Evolutionary conservation across 2,329 filamentous ascomycete genomes (phyloP), one percentile per base, ranked within the genome.

Genomic region (Erysiphe neolycopersici): DNA sequence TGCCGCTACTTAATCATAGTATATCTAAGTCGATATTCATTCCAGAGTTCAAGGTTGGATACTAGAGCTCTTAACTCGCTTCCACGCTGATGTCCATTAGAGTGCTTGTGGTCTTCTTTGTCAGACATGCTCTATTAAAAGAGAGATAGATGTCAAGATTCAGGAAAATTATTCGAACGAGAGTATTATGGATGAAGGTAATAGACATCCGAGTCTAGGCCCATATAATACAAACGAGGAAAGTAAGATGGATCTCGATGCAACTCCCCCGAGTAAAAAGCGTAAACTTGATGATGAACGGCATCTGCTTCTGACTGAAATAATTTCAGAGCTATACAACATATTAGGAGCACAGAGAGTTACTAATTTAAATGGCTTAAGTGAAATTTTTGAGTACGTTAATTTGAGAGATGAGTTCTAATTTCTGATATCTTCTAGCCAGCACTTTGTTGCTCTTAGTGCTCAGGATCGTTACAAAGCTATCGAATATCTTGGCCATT

Each of bases 401-500:
- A 12, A 30, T 19, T 19, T 29, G 13, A 13, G 14, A 13, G 11
- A 30, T 38, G 26, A 41, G 12, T 38, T 43, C 40, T 49, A 32
- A 40, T 16, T 17, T 14, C 41, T 49, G 37, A 43, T 16, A 43
- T 42, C 45, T 47, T 40, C 47, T 53, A 62, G 63, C 45, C 45
- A 53, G 46, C 53, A 53, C 18, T 73, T 73, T 52, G 51, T 61
- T 12, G 53, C 57, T 13, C 56, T 72, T 4, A 50, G 62, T 14
- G 67, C 73, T 46, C 46, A 58, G 8, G 59, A 65, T 19, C 67
- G 70, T 52, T 71, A 66, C 49, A 61, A 62, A 31, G 58, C 65
- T 9, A 59, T 79, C 36, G 60, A 70, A 33, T 54, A 66, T 11
- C 53, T 83, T 13, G 69, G 73, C 3, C 64, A 64, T 41, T 55